These are phyloP conservation scores for Cinchona pubescens DNA, from an alignment of 257 asterid species.

Conservation along the genomic window DNA sequence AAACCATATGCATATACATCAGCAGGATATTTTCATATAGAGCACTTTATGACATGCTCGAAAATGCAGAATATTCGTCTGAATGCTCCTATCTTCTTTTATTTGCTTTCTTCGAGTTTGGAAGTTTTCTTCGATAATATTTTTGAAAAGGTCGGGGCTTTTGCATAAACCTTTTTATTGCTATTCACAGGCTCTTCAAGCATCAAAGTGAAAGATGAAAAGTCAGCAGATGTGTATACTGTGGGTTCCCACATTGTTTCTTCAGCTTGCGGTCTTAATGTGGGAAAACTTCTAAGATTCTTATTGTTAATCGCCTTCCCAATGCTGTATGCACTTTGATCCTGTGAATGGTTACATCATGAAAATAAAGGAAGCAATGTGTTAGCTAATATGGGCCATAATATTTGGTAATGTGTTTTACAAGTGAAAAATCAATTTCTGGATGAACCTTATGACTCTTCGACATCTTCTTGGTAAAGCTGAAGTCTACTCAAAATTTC, in stretches of 20 bases:
- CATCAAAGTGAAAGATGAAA: slow-evolving; percentile 65
- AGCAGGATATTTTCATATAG: background rate
- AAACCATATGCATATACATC: background rate
- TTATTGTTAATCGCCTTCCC: slow-evolving; percentile 34
- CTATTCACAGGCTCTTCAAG: slow-evolving; percentile 62
- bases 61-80: background rate
- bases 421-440: background rate
- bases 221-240: slow-evolving; percentile 44
- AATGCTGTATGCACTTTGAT: slow-evolving; percentile 29
- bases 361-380: slow-evolving; percentile 21
- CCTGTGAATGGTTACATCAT: slow-evolving; percentile 24
- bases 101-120: background rate
- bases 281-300: slow-evolving; percentile 33
- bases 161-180: background rate
- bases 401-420: background rate
- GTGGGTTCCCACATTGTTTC: slow-evolving; percentile 61
- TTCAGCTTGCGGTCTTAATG: slow-evolving; percentile 33
- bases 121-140: background rate
- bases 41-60: background rate
- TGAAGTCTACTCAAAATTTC: background rate
- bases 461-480: slow-evolving; percentile 1
- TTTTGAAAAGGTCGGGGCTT: background rate
- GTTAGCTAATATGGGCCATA: slow-evolving; percentile 28
- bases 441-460: slow-evolving; percentile 17
- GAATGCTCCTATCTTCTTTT: background rate